Percentiles rank a stretch among this genome's conserved stretches.
Conservation (phyloP, 2,329 filamentous ascomycete species). For the Nigrograna mackinnonii region DNA sequence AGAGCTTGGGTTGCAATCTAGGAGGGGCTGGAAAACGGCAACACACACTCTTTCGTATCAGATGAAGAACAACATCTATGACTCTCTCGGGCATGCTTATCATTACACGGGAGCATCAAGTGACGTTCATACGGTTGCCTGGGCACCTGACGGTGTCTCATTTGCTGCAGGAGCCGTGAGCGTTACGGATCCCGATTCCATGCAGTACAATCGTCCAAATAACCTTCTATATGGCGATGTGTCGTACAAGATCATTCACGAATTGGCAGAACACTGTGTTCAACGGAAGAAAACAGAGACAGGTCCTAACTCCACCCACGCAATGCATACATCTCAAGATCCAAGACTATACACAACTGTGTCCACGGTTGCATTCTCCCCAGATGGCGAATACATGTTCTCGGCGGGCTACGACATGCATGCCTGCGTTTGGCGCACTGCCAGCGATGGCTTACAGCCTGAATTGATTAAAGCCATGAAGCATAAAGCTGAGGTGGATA, state of each 20-base stretch:
- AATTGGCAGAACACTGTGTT: conserved; percentile 58
- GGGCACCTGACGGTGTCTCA: conserved; percentile 56
- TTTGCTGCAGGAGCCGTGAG: conserved; percentile 63
- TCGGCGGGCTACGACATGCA: conserved; percentile 60
- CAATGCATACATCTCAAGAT: conserved; percentile 55
- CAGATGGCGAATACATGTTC: conserved; percentile 49
- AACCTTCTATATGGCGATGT: conserved; percentile 60
- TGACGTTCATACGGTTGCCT: conserved; percentile 60
- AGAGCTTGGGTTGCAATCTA: conserved; percentile 32
- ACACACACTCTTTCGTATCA: conserved; percentile 24
- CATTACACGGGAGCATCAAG: conserved; percentile 62
- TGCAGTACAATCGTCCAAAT: conserved; percentile 63
- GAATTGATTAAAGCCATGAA: conserved; percentile 26
- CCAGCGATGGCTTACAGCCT: conserved; percentile 25
- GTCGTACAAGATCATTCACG: conserved; percentile 46
- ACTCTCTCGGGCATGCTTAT: conserved; percentile 47
- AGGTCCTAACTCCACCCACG: conserved; percentile 47
- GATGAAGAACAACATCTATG: conserved; percentile 31
- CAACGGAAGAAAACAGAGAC: conserved; percentile 42
- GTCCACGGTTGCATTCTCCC: conserved; percentile 57
- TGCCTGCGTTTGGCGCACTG: conserved; percentile 47
- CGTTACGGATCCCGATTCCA: conserved; percentile 57
- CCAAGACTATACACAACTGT: conserved; percentile 60
- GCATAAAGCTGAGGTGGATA: conserved; percentile 54
- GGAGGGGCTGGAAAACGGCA: conserved; percentile 27